Percentiles rank a stretch among this genome's conserved stretches.
These are phyloP conservation scores for Fragilariopsis cylindrus DNA, from an alignment of 108 stramenopile species.

Conservation along the genomic window DNA sequence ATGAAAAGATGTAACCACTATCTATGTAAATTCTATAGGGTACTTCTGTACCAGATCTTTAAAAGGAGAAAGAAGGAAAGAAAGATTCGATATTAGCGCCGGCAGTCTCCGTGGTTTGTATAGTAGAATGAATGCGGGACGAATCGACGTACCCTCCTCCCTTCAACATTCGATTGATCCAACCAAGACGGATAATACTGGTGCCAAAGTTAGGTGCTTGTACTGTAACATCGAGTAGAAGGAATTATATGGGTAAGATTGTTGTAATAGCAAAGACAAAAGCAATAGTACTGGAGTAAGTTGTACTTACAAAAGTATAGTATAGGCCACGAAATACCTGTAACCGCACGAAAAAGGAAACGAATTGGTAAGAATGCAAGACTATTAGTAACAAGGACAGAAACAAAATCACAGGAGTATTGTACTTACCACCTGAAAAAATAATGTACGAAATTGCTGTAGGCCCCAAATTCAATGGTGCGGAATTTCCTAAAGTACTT, in stretches of 20 bases:
- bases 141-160: constrained; percentile 22
- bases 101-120: too few species aligned
- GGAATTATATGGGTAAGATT: constrained; percentile 30
- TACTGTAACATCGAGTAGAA: constrained; percentile 41
- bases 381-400: too few species aligned
- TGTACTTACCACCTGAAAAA: not conserved
- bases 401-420: too few species aligned
- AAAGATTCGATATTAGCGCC: not conserved
- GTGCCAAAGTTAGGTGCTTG: not conserved
- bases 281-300: too few species aligned
- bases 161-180: constrained; percentile 39
- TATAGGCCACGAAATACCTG: not conserved
- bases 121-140: too few species aligned
- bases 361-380: too few species aligned
- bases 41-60: constrained; percentile 68
- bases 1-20: constrained; percentile 72
- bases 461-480: not conserved
- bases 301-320: not conserved
- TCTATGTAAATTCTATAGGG: constrained; percentile 87
- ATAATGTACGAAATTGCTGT: not conserved
- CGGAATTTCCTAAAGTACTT: not conserved
- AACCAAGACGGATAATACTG: constrained; percentile 4
- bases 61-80: not conserved
- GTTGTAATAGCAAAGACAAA: too few species aligned
- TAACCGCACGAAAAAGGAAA: too few species aligned